Percentiles rank a stretch among this genome's conserved stretches.
phyloP scores from a whole-genome alignment of 2,329 filamentous ascomycete genomes.

The Ophiostoma triangulosporum region DNA sequence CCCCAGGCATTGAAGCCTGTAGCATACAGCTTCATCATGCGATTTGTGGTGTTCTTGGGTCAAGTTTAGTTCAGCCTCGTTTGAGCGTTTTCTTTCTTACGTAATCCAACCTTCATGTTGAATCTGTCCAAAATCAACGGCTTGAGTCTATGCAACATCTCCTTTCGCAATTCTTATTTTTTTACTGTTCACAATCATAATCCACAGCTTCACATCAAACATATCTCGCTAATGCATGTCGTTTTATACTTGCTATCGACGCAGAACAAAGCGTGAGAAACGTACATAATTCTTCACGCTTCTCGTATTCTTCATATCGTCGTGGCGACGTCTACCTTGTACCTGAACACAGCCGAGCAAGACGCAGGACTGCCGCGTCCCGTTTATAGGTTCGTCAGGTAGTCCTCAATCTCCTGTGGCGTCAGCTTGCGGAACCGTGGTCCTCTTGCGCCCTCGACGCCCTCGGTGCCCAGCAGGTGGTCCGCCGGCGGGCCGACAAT shows the following conservation, averaged over 20 bases:
- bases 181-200: too few relatives aligned
- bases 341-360: neutral
- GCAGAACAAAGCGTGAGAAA: neutral
- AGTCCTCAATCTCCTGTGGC: slow-evolving; percentile 98
- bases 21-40: slow-evolving; percentile 29
- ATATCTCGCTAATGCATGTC: neutral
- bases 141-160: too few relatives aligned
- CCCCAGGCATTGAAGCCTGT: slow-evolving; percentile 46
- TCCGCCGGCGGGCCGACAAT: slow-evolving; percentile 93
- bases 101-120: too few relatives aligned
- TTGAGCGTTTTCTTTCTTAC: too few relatives aligned
- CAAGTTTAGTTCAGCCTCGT: too few relatives aligned
- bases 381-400: slow-evolving; percentile 90
- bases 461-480: slow-evolving; percentile 81
- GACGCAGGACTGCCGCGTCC: neutral
- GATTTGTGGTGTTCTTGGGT: too few relatives aligned
- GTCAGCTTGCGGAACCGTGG: slow-evolving; percentile 89
- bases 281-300: neutral
- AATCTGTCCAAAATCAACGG: too few relatives aligned
- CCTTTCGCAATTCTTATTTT: too few relatives aligned
- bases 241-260: neutral
- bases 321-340: neutral
- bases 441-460: slow-evolving; percentile 70
- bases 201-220: neutral
- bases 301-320: neutral